Base-by-base conservation (phyloP, 768 basidiomycete genomes). In the Lactifluus pinguis region DNA sequence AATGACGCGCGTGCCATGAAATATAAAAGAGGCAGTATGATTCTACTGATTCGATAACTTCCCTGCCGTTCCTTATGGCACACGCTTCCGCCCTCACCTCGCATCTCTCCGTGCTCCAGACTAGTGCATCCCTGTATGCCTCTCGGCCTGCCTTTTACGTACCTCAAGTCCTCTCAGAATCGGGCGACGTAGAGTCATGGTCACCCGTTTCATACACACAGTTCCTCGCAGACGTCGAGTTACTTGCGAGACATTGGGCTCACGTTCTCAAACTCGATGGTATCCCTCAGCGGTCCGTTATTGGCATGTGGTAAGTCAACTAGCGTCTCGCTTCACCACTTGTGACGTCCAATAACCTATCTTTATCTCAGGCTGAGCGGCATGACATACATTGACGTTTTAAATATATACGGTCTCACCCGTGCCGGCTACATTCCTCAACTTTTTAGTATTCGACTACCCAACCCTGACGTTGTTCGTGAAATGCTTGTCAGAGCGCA, bases 391-490 rank as follows among this genome's bases (percentile, higher is more conserved):
- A 70, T 74, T 49, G 87, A 91, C 69, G 79, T 84, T 36, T 72
- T 90, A 21, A 84, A 87, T 64, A 84, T 90, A 62, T 89, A 89
- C 68, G 83, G 83, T 55, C 74, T 91, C 61, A 84, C 86, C 14
- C 77, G 87, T 68, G 89, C 88, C 6, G 87, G 87, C 5, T 90
- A 84, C 70, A 74, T 88, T 63, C 89, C 89, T 0, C 88, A 90
- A 64, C 72, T 90, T 15, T 87, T 90, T 76, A 87, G 86, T 69
- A 74, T 89, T 62, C 80, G 85, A n/a, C 79, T 90, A 32, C 86
- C 89, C 19, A 88, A 83, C 65, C 83, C 87, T 47, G 75, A 76
- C 34, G 83, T 90, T 45, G 78, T 90, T 68, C 82, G 82, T 65
- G 87, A 90, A 66, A 76, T 91, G 21, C 76, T 91, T 51, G 72